phyloP scores from a whole-genome alignment of 176 grass and related monocot species.

The Zoysia pacifica region DNA sequence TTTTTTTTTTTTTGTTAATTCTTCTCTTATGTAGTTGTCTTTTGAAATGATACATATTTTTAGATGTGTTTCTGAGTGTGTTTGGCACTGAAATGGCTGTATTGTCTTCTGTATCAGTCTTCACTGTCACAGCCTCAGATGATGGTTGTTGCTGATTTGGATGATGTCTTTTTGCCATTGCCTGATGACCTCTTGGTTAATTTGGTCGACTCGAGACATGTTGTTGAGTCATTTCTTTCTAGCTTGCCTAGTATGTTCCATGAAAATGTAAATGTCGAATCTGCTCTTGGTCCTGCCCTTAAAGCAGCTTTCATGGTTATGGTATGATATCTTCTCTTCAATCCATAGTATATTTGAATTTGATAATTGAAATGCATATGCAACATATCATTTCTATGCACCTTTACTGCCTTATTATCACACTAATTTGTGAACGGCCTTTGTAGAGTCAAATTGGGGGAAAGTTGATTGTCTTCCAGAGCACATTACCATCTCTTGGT shows the following conservation, averaged over 20 bases:
- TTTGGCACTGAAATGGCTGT: slow-evolving; percentile 22
- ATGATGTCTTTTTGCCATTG: slow-evolving; percentile 86
- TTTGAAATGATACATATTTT: slow-evolving; percentile 18
- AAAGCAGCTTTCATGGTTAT: slow-evolving; percentile 96
- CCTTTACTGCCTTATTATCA: slow-evolving; percentile 20
- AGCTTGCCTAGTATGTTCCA: slow-evolving; percentile 94
- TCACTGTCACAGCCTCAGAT: slow-evolving; percentile 94
- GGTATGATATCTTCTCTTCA: slow-evolving; percentile 55
- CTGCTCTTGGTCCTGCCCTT: slow-evolving; percentile 89
- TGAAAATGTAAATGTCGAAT: slow-evolving; percentile 85
- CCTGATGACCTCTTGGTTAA: slow-evolving; percentile 97
- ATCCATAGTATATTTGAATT: slow-evolving; percentile 26
- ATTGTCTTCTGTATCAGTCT: slow-evolving; percentile 60
- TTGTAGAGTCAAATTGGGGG: slow-evolving; percentile 90
- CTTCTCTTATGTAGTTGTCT: neutral
- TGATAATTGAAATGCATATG: slow-evolving; percentile 7
- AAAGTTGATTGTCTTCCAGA: slow-evolving; percentile 91
- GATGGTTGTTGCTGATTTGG: slow-evolving; percentile 89
- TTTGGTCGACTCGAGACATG: slow-evolving; percentile 82
- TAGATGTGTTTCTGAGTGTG: neutral
- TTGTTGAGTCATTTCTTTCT: slow-evolving; percentile 84
- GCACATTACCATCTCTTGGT: slow-evolving; percentile 91
- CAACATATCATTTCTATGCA: neutral
- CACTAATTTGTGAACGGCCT: slow-evolving; percentile 37
- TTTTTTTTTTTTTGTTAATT: too few relatives aligned